Conservation (phyloP, 306 rosid genomes). For the Urtica urens region DNA sequence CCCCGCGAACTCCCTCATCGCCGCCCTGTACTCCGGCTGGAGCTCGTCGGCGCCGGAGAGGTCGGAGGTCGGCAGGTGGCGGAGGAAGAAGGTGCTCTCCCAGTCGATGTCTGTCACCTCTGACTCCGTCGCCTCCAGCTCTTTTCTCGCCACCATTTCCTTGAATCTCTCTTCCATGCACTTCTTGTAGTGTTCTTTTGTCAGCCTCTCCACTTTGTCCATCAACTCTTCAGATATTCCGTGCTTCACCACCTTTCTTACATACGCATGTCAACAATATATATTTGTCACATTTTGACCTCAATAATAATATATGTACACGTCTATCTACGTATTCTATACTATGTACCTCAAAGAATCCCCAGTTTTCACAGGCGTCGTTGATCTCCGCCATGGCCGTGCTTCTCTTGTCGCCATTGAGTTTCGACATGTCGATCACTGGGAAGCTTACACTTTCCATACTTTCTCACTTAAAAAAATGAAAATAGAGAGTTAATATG, state of each 20-base stretch:
- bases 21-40: constrained; percentile 49
- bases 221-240: constrained; percentile 63
- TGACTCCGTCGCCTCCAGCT: constrained; percentile 43
- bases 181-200: constrained; percentile 83
- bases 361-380: constrained; percentile 96
- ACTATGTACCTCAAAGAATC: constrained; percentile 74
- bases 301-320: too few species aligned
- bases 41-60: constrained; percentile 64
- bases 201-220: constrained; percentile 74
- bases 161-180: constrained; percentile 74
- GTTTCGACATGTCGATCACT: constrained; percentile 60
- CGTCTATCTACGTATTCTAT: too few species aligned
- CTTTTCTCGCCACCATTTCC: constrained; percentile 65
- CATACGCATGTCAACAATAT: too few species aligned
- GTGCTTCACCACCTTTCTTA: constrained; percentile 93
- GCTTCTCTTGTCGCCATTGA: constrained; percentile 49
- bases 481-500: too few species aligned
- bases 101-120: constrained; percentile 70
- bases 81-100: constrained; percentile 89
- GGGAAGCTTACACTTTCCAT: constrained; percentile 35
- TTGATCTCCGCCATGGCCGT: constrained; percentile 52
- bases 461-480: neutral
- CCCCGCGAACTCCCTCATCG: constrained; percentile 59
- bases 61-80: constrained; percentile 78
- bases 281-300: too few species aligned